phyloP scores from a whole-genome alignment of 805 yeast genomes.

The Candida takata region DNA sequence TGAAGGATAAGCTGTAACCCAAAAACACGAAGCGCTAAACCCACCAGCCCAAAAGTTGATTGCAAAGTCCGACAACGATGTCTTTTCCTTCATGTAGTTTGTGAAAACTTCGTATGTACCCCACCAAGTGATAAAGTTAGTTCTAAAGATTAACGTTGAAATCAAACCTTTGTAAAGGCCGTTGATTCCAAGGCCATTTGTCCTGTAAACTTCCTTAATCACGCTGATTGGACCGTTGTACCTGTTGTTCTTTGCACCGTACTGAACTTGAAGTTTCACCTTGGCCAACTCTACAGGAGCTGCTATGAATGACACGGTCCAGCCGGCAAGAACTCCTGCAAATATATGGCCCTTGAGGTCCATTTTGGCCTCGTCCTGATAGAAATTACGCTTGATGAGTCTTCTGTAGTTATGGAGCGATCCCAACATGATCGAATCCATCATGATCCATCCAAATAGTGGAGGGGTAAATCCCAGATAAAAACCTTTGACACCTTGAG shows the following conservation, averaged over 20 bases:
- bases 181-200: slow-evolving; percentile 47
- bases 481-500: slow-evolving; percentile 75
- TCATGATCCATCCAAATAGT: slow-evolving; percentile 84
- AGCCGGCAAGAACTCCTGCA: slow-evolving; percentile 76
- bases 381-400: slow-evolving; percentile 56
- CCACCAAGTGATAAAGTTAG: slow-evolving; percentile 91
- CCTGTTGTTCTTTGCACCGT: slow-evolving; percentile 60
- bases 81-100: slow-evolving; percentile 55
- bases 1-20: slow-evolving; percentile 85
- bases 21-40: slow-evolving; percentile 74
- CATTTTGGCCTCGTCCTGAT: slow-evolving; percentile 49
- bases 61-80: slow-evolving; percentile 58
- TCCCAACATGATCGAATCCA: slow-evolving; percentile 91
- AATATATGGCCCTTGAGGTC: slow-evolving; percentile 70
- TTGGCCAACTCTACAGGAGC: slow-evolving; percentile 90
- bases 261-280: slow-evolving; percentile 85
- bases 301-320: slow-evolving; percentile 92
- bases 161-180: slow-evolving; percentile 77
- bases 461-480: slow-evolving; percentile 94
- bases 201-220: slow-evolving; percentile 45
- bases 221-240: slow-evolving; percentile 82
- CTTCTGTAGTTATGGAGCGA: slow-evolving; percentile 73
- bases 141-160: slow-evolving; percentile 83
- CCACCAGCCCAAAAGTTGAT: slow-evolving; percentile 93
- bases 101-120: slow-evolving; percentile 83